phyloP scores from a whole-genome alignment of 1,139 yeast species.

The Zygoascus meyerae region DNA sequence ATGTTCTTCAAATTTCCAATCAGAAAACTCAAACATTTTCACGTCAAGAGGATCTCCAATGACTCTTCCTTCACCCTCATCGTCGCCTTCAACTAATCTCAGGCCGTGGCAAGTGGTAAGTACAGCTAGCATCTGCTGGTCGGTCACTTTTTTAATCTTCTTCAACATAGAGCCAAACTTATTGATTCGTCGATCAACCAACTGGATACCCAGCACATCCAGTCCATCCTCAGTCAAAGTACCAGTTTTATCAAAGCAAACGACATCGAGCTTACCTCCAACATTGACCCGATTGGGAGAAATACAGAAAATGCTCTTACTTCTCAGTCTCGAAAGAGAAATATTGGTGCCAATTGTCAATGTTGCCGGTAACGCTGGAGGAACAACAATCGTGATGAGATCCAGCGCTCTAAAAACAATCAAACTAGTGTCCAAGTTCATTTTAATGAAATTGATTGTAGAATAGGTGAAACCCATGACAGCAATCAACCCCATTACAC shows the following conservation, averaged over 20 bases:
- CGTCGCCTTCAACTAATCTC: slow-evolving; percentile 52
- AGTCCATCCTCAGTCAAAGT: slow-evolving; percentile 95
- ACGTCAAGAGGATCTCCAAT: slow-evolving; percentile 91
- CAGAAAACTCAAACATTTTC: slow-evolving; percentile 88
- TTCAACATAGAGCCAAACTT: slow-evolving; percentile 6
- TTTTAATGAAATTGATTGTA: slow-evolving; percentile 70
- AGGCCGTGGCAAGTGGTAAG: slow-evolving; percentile 88
- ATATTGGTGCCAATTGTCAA: slow-evolving; percentile 93
- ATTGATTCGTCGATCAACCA: slow-evolving; percentile 33
- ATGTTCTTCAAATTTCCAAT: slow-evolving; percentile 69
- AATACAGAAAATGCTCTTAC: slow-evolving; percentile 71
- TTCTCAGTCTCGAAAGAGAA: slow-evolving; percentile 70
- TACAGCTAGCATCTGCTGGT: slow-evolving; percentile 30
- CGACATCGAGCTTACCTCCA: slow-evolving; percentile 85
- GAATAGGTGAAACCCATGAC: slow-evolving; percentile 76
- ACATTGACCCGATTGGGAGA: slow-evolving; percentile 91
- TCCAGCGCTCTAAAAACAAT: slow-evolving; percentile 88
- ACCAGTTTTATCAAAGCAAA: slow-evolving; percentile 96
- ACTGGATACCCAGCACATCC: slow-evolving; percentile 83
- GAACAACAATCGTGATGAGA: slow-evolving; percentile 91
- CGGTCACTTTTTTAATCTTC: slow-evolving; percentile 16
- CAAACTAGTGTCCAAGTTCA: slow-evolving; percentile 62
- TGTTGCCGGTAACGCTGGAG: slow-evolving; percentile 98
- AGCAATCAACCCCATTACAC: slow-evolving; percentile 88
- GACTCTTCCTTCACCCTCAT: slow-evolving; percentile 43